These are phyloP conservation scores for Camellia lanceoleosa DNA, from an alignment of 148 eudicot genomes.

Conservation along the genomic window DNA sequence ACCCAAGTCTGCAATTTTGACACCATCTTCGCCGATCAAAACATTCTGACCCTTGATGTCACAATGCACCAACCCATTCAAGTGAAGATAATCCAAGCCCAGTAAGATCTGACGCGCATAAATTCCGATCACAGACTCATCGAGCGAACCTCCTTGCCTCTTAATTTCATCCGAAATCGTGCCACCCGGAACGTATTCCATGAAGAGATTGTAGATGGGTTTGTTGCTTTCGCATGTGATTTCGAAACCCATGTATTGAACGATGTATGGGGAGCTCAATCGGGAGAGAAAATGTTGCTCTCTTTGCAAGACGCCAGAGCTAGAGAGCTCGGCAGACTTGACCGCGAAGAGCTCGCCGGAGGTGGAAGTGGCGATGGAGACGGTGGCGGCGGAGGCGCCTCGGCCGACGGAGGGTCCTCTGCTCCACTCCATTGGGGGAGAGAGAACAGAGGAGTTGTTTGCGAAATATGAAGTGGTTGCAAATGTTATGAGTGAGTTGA, in stretches of 20 bases:
- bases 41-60: conserved; percentile 48
- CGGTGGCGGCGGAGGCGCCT: conserved; percentile 49
- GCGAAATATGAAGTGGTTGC: not conserved
- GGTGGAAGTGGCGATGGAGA: conserved; percentile 37
- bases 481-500: not conserved
- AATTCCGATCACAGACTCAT: conserved; percentile 26
- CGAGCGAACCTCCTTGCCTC: conserved; percentile 28
- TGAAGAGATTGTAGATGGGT: conserved; percentile 34
- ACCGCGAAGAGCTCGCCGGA: conserved; percentile 43
- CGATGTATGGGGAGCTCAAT: conserved; percentile 36
- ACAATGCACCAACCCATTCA: conserved; percentile 39
- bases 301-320: conserved; percentile 28
- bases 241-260: conserved; percentile 38
- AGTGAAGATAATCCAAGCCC: conserved; percentile 45
- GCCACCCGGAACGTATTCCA: conserved; percentile 43
- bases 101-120: conserved; percentile 29
- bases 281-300: conserved; percentile 35
- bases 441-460: not conserved
- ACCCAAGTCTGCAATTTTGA: conserved; percentile 59
- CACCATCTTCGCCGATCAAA: conserved; percentile 28
- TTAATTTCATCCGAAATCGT: conserved; percentile 40
- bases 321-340: conserved; percentile 36
- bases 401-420: conserved; percentile 47
- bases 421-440: conserved; percentile 32
- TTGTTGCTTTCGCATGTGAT: conserved; percentile 14